phyloP scores from a whole-genome alignment of 2,329 filamentous ascomycete genomes.

The Exophiala aquamarina region DNA sequence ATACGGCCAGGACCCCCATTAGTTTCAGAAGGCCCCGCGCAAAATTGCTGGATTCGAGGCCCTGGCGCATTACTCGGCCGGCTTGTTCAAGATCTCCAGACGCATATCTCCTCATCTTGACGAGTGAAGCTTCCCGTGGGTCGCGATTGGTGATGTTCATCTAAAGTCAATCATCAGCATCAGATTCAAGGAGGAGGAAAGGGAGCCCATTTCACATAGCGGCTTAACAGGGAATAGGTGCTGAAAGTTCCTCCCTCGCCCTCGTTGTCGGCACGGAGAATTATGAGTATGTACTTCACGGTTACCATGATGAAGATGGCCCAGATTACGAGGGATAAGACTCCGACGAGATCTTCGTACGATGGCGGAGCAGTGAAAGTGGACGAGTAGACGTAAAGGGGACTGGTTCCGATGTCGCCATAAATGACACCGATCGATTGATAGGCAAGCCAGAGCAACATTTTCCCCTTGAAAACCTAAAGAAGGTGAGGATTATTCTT shows the following conservation, averaged over 20 bases:
- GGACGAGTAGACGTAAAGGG: conserved; percentile 58
- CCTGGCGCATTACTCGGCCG: conserved; percentile 44
- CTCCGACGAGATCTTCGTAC: conserved; percentile 52
- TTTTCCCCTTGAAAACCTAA: conserved; percentile 33
- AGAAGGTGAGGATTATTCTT: background rate
- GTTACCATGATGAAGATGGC: conserved; percentile 58
- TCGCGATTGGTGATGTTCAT: conserved; percentile 53
- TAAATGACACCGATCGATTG: conserved; percentile 60
- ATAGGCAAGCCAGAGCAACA: conserved; percentile 47
- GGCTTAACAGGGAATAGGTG: conserved; percentile 53
- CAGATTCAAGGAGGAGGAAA: too few relatives aligned
- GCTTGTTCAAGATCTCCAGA: conserved; percentile 48
- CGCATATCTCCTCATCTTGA: conserved; percentile 48
- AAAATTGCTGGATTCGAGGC: conserved; percentile 48
- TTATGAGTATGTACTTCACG: conserved; percentile 56
- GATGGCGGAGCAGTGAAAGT: conserved; percentile 49
- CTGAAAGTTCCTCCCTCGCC: conserved; percentile 60
- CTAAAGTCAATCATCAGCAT: background rate
- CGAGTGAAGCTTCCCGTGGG: conserved; percentile 47
- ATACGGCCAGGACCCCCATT: conserved; percentile 54
- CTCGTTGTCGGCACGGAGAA: conserved; percentile 56
- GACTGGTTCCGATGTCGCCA: conserved; percentile 59
- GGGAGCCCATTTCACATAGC: conserved; percentile 42
- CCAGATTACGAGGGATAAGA: conserved; percentile 57
- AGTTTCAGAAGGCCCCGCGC: conserved; percentile 50